phyloP scores from a whole-genome alignment of 495 filamentous ascomycete species.

The Podospora bellae-mahoneyi region DNA sequence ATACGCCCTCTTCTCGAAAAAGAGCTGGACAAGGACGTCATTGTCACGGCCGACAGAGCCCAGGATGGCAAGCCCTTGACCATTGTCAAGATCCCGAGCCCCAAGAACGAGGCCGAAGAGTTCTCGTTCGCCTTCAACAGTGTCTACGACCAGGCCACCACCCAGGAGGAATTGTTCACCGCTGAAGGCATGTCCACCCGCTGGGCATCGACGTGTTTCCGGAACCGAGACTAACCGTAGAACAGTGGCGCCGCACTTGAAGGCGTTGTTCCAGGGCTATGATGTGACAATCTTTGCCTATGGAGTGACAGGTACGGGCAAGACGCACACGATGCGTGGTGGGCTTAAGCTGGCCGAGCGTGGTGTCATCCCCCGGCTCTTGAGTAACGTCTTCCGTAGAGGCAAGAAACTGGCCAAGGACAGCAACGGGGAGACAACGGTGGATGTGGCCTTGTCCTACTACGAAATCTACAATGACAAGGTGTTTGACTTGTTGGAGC shows the following conservation, averaged over 20 bases:
- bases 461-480: conserved; percentile 99
- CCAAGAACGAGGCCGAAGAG: conserved; percentile 84
- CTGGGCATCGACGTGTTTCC: background rate
- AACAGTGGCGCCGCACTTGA: conserved; percentile 60
- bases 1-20: conserved; percentile 81
- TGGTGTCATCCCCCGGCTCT: conserved; percentile 83
- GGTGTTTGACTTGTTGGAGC: conserved; percentile 88
- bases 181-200: conserved; percentile 64
- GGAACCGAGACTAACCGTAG: conserved; percentile 12
- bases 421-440: conserved; percentile 65
- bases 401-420: conserved; percentile 88
- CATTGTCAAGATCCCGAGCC: conserved; percentile 86
- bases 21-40: conserved; percentile 78
- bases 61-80: conserved; percentile 58
- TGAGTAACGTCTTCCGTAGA: conserved; percentile 81
- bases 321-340: conserved; percentile 97
- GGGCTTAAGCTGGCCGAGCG: conserved; percentile 84
- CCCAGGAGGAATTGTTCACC: conserved; percentile 84
- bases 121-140: conserved; percentile 95
- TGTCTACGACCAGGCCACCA: conserved; percentile 75
- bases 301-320: conserved; percentile 91
- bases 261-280: conserved; percentile 88
- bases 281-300: conserved; percentile 96
- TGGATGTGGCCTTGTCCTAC: conserved; percentile 81
- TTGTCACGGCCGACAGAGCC: conserved; percentile 62